phyloP scores from a whole-genome alignment of 805 yeast genomes.

The Yamadazyma tumulicola region DNA sequence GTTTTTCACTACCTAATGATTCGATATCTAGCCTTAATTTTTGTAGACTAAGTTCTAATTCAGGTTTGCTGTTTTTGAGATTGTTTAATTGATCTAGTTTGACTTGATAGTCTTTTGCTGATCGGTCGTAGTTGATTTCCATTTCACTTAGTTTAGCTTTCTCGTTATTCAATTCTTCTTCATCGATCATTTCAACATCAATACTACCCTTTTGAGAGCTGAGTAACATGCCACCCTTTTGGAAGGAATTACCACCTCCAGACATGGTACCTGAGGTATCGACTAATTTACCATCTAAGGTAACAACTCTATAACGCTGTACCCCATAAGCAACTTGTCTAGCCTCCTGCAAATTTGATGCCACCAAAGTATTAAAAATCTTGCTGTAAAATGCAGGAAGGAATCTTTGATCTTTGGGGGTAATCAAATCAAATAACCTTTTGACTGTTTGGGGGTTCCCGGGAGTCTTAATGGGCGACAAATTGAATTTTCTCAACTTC shows the following conservation, averaged over 20 bases:
- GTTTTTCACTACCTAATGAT: slow-evolving; percentile 51
- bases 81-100: slow-evolving; percentile 59
- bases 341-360: slow-evolving; percentile 73
- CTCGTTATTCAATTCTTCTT: slow-evolving; percentile 54
- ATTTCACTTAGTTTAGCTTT: slow-evolving; percentile 48
- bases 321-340: slow-evolving; percentile 82
- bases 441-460: slow-evolving; percentile 59
- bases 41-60: slow-evolving; percentile 58
- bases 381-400: slow-evolving; percentile 88
- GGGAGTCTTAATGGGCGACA: slow-evolving; percentile 64
- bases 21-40: slow-evolving; percentile 62
- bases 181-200: slow-evolving; percentile 33
- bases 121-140: slow-evolving; percentile 52
- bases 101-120: slow-evolving; percentile 48
- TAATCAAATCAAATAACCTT: slow-evolving; percentile 79
- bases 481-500: slow-evolving; percentile 62
- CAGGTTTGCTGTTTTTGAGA: slow-evolving; percentile 66
- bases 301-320: slow-evolving; percentile 82
- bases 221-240: slow-evolving; percentile 74
- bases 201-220: slow-evolving; percentile 27
- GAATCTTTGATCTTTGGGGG: slow-evolving; percentile 63
- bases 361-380: slow-evolving; percentile 83
- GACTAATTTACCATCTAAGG: slow-evolving; percentile 86
- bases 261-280: slow-evolving; percentile 94
- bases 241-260: slow-evolving; percentile 82